Percentiles rank a stretch among this genome's conserved stretches.
These are phyloP conservation scores for Calonectria honghensis DNA, from an alignment of 2,329 filamentous ascomycete genomes.

Conservation along the genomic window DNA sequence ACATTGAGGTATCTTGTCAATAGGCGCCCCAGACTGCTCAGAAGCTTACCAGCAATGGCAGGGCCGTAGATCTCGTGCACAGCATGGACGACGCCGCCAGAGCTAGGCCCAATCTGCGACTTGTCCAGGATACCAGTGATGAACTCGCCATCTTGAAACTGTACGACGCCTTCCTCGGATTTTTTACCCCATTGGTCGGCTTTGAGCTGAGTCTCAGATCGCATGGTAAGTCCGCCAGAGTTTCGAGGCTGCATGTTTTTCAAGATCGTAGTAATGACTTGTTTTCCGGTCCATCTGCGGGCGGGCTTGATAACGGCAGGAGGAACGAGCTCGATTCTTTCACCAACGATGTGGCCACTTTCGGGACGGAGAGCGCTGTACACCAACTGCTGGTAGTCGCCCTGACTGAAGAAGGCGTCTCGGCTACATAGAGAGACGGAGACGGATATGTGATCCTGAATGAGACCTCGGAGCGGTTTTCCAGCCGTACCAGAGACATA, in stretches of 20 bases:
- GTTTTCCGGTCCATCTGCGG: slow-evolving; percentile 95
- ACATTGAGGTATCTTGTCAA: slow-evolving; percentile 94
- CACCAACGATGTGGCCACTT: slow-evolving; percentile 88
- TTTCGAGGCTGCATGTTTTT: slow-evolving; percentile 91
- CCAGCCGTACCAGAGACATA: slow-evolving; percentile 96
- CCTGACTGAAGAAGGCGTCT: slow-evolving; percentile 91
- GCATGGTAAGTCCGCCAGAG: slow-evolving; percentile 86
- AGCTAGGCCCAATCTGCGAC: slow-evolving; percentile 91
- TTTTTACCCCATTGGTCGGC: slow-evolving; percentile 85
- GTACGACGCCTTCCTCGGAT: slow-evolving; percentile 87
- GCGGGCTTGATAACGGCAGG: slow-evolving; percentile 89
- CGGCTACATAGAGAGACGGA: slow-evolving; percentile 92
- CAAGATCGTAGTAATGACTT: slow-evolving; percentile 92
- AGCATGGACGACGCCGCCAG: slow-evolving; percentile 91
- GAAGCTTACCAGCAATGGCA: slow-evolving; percentile 87
- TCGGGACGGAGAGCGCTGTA: slow-evolving; percentile 94
- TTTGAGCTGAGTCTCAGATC: slow-evolving; percentile 85
- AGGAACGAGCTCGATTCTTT: slow-evolving; percentile 86
- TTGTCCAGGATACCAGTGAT: slow-evolving; percentile 96
- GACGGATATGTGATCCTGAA: slow-evolving; percentile 98
- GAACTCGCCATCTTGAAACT: slow-evolving; percentile 91
- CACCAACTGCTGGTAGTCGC: slow-evolving; percentile 94
- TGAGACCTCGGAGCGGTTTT: slow-evolving; percentile 94
- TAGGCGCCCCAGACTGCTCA: slow-evolving; percentile 92
- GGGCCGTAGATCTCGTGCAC: slow-evolving; percentile 96